Conservation (phyloP, 2,329 filamentous ascomycete species). For the Periconia sp. region DNA sequence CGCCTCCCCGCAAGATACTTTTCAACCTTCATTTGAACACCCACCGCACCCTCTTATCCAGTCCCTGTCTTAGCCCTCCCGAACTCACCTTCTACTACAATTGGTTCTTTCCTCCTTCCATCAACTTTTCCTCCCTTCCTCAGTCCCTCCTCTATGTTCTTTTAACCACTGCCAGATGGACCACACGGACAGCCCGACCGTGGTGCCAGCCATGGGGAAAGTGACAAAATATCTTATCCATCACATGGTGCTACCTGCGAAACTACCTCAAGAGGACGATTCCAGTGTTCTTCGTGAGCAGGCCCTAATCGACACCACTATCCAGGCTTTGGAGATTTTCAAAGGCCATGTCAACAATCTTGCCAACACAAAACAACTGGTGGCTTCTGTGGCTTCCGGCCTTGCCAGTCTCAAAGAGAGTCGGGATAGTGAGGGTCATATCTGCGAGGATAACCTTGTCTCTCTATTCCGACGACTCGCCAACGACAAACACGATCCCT, state of each 20-base stretch:
- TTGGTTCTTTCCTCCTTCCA: too few species aligned
- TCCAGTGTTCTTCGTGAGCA: conserved; percentile 9
- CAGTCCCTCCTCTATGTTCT: too few species aligned
- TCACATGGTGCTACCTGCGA: conserved; percentile 54
- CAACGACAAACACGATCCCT: conserved; percentile 1
- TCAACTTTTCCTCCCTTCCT: too few species aligned
- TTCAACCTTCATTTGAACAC: too few species aligned
- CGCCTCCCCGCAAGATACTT: too few species aligned
- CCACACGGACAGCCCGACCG: too few species aligned
- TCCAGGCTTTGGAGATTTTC: conserved; percentile 14
- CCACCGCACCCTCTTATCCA: too few species aligned
- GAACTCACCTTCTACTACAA: too few species aligned
- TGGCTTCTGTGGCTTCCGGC: conserved; percentile 8
- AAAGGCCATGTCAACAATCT: conserved; percentile 3
- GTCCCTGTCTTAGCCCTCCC: too few species aligned
- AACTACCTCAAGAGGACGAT: conserved; percentile 47
- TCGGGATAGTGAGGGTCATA: background rate
- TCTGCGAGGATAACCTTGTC: conserved; percentile 13
- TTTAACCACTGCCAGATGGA: too few species aligned
- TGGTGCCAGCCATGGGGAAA: background rate
- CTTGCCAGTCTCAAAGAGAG: background rate
- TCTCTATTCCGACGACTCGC: conserved; percentile 17
- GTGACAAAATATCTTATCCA: conserved; percentile 42
- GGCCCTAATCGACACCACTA: conserved; percentile 11
- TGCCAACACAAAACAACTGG: background rate